Base-by-base conservation (phyloP, 2,329 filamentous ascomycete species). In the Fusarium algeriense region DNA sequence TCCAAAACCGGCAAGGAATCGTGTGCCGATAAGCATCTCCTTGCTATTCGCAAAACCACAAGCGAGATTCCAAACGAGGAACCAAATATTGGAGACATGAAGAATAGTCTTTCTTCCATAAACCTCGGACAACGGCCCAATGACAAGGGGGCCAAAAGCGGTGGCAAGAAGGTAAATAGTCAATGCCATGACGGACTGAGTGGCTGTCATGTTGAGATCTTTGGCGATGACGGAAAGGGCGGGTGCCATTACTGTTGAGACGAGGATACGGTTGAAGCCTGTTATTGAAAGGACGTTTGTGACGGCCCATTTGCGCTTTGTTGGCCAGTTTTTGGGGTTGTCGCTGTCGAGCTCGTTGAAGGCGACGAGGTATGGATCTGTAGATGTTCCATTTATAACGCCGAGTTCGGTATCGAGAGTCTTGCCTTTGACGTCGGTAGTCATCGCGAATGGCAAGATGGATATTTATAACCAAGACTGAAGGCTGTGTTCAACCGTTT, bases 191-290 rank as follows among this genome's bases (percentile, higher is more conserved):
- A 83, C 83, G 5, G 88, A 80, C 69, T 87, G 81, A 40, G 79
- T 78, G 10, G 81, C 76, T 9, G 74, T 83, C 75, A 90, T 89
- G 44, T 85, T 45, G 15, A 91, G 79, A 41, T 90, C 86, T 3
- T 75, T 74, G 8, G 84, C 82, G 46, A 91, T 86, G 3, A 81
- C 73, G 2, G 80, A 70, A 30, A 91, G 70, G 0, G 84, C 85
- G 0, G 85, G 85, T 0, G 86, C 85, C 78, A 87, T 84, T 74
- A 88, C 86, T 1, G 85, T 85, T 6, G 84, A 85, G 1, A 86
- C 83, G 68, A 87, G 81, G 63, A 87, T 86, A 13, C 83, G 83
- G 46, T 85, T 85, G 70, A 88, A 86, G 11, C 84, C 85, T 1
- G 83, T 85, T 5, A 82, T 82, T 0, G 85, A 86, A 2, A 87